A percentile compares a stretch with the other conserved stretches of the same genome.
Evolutionary conservation across 2,329 filamentous ascomycete genomes (phyloP).

Genomic region (Cladosporium sphaerospermum): DNA sequence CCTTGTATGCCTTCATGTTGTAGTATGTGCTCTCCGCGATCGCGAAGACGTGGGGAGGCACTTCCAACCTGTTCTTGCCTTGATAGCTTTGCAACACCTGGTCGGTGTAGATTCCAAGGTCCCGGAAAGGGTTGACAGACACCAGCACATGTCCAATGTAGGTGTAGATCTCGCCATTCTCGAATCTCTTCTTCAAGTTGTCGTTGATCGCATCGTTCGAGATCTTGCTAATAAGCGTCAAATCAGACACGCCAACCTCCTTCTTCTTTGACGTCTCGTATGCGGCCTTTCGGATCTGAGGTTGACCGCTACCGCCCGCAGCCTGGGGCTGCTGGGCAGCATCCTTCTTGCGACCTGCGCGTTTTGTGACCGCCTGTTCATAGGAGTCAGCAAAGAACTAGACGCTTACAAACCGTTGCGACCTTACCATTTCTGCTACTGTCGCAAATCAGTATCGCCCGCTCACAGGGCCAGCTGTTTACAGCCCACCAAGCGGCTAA

Average conservation of each 20-base stretch:
- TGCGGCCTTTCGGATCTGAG: constrained; percentile 87
- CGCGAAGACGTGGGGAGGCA: constrained; percentile 83
- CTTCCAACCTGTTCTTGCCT: constrained; percentile 92
- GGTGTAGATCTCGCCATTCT: constrained; percentile 97
- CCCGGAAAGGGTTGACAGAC: constrained; percentile 95
- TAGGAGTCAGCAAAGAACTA: background rate
- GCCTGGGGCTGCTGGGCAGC: constrained; percentile 31
- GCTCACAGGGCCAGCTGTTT: constrained; percentile 10
- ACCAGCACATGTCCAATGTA: constrained; percentile 99
- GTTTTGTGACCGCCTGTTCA: constrained; percentile 49
- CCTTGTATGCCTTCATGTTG: constrained; percentile 99
- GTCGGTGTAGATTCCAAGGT: constrained; percentile 94
- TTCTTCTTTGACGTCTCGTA: constrained; percentile 98
- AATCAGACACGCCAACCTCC: constrained; percentile 78
- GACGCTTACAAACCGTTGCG: background rate
- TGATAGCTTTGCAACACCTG: constrained; percentile 86
- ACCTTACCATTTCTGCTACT: background rate
- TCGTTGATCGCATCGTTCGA: constrained; percentile 99
- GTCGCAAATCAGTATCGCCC: constrained; percentile 4
- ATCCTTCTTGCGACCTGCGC: constrained; percentile 54
- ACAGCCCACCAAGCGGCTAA: constrained; percentile 8
- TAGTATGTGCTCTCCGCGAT: constrained; percentile 96
- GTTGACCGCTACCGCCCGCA: constrained; percentile 44
- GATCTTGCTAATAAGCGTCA: constrained; percentile 96
- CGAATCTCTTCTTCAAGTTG: constrained; percentile 95